A percentile compares a stretch with the other conserved stretches of the same genome.
These are phyloP conservation scores for Didymella sp. DNA, from an alignment of 2,329 filamentous ascomycete species.

Conservation along the genomic window DNA sequence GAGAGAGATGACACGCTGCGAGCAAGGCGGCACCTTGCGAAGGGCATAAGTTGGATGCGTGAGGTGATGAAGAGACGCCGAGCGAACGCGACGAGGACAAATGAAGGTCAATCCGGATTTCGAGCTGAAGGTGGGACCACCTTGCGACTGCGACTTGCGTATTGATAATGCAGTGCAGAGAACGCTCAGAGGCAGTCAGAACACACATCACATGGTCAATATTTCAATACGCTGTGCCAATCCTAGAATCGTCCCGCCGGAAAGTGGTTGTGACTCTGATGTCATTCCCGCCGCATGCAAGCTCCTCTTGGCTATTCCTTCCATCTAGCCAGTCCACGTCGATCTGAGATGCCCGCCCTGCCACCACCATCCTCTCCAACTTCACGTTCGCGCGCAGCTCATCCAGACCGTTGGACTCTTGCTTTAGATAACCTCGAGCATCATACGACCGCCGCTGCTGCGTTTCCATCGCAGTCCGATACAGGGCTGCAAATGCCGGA, in stretches of 20 bases:
- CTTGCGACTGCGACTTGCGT: neutral
- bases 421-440: neutral
- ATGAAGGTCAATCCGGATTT: neutral
- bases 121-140: no score
- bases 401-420: neutral
- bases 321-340: neutral
- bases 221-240: neutral
- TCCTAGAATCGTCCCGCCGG: neutral
- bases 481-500: conserved; percentile 1
- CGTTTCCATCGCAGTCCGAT: neutral
- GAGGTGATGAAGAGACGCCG: neutral
- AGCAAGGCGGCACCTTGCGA: neutral
- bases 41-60: neutral
- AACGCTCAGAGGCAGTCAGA: neutral
- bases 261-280: neutral
- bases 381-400: neutral
- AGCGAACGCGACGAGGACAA: neutral
- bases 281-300: neutral
- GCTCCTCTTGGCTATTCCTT: neutral
- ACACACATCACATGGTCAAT: neutral
- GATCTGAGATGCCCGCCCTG: neutral
- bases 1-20: neutral
- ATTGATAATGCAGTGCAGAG: neutral
- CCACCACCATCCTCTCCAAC: neutral
- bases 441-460: neutral